Evolutionary conservation across 306 rosid genomes (phyloP), one percentile per base, ranked within the genome.

Genomic region (Cyclanthera cordifolia): DNA sequence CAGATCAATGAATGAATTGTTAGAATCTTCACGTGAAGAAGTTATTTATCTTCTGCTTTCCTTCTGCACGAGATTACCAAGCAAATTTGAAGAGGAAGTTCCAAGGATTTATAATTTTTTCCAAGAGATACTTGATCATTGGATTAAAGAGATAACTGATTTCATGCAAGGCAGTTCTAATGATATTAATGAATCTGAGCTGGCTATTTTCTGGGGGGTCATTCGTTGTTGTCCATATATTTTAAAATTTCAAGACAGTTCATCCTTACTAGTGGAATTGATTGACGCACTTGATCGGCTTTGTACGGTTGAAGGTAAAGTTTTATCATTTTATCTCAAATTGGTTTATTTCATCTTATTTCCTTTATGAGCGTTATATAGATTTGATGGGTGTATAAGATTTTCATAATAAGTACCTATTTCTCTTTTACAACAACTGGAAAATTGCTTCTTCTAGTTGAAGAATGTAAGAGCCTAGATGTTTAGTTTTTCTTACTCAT

Each of bases 201-300:
- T 89, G 82, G 83, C 90, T 74, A 54, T 83, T 59, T 77, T 86
- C 24, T 93, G 96, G 96, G 98, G 93, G 75, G 69, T 75, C 14
- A 76, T 93, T 47, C 86, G 51, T 55, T 93, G 96, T 82, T 82
- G 82, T 82, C 85, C 95, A 17, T 69, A 77, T 45, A 75, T 87
- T 82, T 68, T 80, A 17, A 77, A 78, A 49, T 74, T 68, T 60
- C 68, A 78, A 46, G 73, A 54, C 74, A 73, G 70, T 63, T 68
- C 82, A 51, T 85, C 91, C 48, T 77, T 79, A 78, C 68, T 89
- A 65, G 52, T 82, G 70, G 77, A 85, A 77, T 84, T 93, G 47
- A 54, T 85, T 41, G 83, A 84, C 80, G 87, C 85, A 68, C 66
- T 79, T 64, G 91, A 89, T 79, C 81, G 71, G 53, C 78, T 82